Base-by-base conservation (phyloP, 78 protist species). In the Tieghemostelium lacteum region DNA sequence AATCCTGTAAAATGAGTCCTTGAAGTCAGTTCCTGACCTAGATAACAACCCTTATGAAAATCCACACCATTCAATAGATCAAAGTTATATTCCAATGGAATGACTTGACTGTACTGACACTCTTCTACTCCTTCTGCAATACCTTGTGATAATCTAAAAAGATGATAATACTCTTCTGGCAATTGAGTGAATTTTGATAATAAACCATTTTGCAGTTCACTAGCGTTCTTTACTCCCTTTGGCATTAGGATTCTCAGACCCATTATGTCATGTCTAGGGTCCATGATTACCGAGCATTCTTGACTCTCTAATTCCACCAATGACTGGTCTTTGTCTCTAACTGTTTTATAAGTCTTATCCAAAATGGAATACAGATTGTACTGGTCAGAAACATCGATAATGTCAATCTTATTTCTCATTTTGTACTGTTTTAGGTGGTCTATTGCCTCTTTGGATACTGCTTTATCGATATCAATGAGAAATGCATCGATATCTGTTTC, bases 11-110 rank as follows among this genome's bases (percentile, higher is more conserved):
- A 72, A 37, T 95, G 95, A 3, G 96, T 93, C 57, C 97, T 70
- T 0, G 91, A 75, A 4, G 93, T 93, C 10, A 93, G 80, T 33
- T 95, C 97, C 39, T 95, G 97, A 17, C 97, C 97, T 28, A 95
- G 50, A 86, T 95, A 95, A 70, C 97, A 95, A n/a, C 97, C 97
- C 55, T 95, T 95, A 45, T 63, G 60, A 37, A 93, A 95, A 29
- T 75, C 63, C 20, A 95, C 86, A 52, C 92, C 97, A 74, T 58
- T 42, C 60, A 93, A 78, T 5, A 80, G 29, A 45, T 95, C 96
- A 17, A 95, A 72, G 52, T 94, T 94, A 36, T 70, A 55, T 45
- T 95, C 97, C 37, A 93, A 60, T 45, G 97, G 97, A 67, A 91
- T 74, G 0, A 74, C 50, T 7, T 20, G 24, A 26, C 75, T 64